Evolutionary conservation across 345 rosid genomes (phyloP).

Genomic region (Melaleuca alternifolia): DNA sequence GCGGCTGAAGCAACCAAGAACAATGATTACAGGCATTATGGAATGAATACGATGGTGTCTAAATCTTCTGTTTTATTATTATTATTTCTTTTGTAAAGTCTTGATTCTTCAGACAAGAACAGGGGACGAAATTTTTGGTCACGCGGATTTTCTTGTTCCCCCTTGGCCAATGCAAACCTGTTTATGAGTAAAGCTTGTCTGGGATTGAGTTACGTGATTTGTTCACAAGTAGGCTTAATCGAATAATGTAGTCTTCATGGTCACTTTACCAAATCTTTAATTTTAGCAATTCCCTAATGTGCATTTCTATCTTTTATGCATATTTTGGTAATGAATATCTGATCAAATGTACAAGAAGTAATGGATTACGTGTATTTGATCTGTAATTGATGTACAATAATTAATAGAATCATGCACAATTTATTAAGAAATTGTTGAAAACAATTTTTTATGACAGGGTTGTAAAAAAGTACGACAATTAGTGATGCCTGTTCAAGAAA

Average conservation of each 20-base stretch:
- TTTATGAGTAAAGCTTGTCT: not conserved
- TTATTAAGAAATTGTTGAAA: not conserved
- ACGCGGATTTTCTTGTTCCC: not conserved
- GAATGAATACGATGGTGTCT: slow-evolving; percentile 52
- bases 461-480: not conserved
- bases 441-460: not conserved
- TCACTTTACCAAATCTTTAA: not conserved
- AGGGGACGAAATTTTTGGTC: not conserved
- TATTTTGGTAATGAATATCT: not conserved
- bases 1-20: slow-evolving; percentile 96
- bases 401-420: not conserved
- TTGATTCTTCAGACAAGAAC: not conserved
- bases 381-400: not conserved
- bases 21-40: slow-evolving; percentile 94
- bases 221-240: not conserved
- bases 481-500: not conserved
- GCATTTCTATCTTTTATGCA: not conserved
- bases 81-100: not conserved
- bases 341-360: not conserved
- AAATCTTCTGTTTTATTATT: not conserved
- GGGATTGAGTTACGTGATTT: not conserved
- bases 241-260: not conserved
- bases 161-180: not conserved
- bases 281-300: not conserved
- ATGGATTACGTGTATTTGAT: not conserved